phyloP scores from a whole-genome alignment of 2,329 filamentous ascomycete species.

The Aspergillus quadricinctus region DNA sequence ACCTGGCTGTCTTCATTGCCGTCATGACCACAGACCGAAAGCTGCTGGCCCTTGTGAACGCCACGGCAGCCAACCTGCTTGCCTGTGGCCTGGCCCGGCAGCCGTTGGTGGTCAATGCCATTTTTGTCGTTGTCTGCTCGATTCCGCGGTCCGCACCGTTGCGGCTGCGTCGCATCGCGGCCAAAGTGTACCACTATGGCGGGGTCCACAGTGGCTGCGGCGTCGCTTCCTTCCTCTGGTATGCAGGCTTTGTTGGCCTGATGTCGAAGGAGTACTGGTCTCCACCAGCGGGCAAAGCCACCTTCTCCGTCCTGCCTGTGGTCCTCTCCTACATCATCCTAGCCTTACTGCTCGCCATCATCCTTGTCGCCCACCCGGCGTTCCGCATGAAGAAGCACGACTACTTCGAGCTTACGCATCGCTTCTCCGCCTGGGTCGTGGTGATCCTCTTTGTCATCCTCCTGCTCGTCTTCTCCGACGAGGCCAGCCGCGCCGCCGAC shows the following conservation, averaged over 20 bases:
- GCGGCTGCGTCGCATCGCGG: constrained; percentile 41
- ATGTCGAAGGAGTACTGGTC: constrained; percentile 31
- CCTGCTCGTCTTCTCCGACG: constrained; percentile 52
- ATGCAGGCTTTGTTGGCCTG: constrained; percentile 33
- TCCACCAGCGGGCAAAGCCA: constrained; percentile 12
- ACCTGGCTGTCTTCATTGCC: constrained; percentile 34
- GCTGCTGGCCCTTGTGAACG: constrained; percentile 39
- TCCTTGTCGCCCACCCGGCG: constrained; percentile 59
- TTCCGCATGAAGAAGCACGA: constrained; percentile 63
- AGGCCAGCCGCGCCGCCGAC: constrained; percentile 33
- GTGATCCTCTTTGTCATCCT: constrained; percentile 63
- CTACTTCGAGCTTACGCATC: constrained; percentile 66
- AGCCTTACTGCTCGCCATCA: constrained; percentile 55
- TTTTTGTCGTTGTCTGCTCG: constrained; percentile 44
- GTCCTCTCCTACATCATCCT: constrained; percentile 57
- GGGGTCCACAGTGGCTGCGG: constrained; percentile 52
- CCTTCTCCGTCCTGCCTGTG: constrained; percentile 38
- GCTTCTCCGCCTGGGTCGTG: constrained; percentile 68
- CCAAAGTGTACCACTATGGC: constrained; percentile 53
- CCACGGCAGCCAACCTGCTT: constrained; percentile 44
- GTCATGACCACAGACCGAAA: constrained; percentile 33
- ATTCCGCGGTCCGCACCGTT: constrained; percentile 45
- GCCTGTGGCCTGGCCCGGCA: constrained; percentile 48
- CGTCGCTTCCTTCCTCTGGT: constrained; percentile 48
- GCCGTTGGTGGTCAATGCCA: constrained; percentile 50